Percentiles rank a stretch among this genome's conserved stretches.
Evolutionary conservation across 75 land plant genomes (phyloP).

Genomic region (Pinus albicaulis): DNA sequence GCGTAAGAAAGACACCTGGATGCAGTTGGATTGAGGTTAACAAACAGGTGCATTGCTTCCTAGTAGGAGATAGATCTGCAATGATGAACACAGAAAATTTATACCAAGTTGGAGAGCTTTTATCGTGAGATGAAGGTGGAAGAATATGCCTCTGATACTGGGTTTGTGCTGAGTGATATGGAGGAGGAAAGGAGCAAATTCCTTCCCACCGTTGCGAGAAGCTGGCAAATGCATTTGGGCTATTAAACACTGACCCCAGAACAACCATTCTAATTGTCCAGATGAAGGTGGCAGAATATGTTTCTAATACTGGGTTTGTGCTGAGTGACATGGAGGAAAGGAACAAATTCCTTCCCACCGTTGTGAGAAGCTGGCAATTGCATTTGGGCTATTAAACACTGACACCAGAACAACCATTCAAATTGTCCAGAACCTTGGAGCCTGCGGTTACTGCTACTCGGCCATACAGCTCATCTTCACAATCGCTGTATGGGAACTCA

Average conservation of each 20-base stretch:
- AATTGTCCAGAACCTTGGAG: background rate
- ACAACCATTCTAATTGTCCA: background rate
- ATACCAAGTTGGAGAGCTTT: background rate
- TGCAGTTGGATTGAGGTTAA: background rate
- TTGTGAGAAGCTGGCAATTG: too few relatives aligned
- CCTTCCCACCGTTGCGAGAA: background rate
- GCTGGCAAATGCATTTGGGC: background rate
- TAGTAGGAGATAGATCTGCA: background rate
- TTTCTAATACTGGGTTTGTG: too few relatives aligned
- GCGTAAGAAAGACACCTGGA: background rate
- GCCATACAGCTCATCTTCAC: background rate
- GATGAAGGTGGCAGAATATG: too few relatives aligned
- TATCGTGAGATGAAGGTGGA: background rate
- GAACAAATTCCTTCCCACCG: too few relatives aligned
- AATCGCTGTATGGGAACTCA: background rate
- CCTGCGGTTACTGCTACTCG: background rate
- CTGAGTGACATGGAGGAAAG: too few relatives aligned
- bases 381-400: too few relatives aligned
- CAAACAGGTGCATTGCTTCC: background rate
- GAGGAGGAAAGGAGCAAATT: background rate
- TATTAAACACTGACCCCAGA: background rate
- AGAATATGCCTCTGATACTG: background rate
- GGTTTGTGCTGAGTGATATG: background rate
- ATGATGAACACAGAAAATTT: background rate
- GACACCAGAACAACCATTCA: background rate